Evolutionary conservation across 176 grass and related monocot genomes (phyloP), one percentile per base, ranked within the genome.

Genomic region (Areca catechu): DNA sequence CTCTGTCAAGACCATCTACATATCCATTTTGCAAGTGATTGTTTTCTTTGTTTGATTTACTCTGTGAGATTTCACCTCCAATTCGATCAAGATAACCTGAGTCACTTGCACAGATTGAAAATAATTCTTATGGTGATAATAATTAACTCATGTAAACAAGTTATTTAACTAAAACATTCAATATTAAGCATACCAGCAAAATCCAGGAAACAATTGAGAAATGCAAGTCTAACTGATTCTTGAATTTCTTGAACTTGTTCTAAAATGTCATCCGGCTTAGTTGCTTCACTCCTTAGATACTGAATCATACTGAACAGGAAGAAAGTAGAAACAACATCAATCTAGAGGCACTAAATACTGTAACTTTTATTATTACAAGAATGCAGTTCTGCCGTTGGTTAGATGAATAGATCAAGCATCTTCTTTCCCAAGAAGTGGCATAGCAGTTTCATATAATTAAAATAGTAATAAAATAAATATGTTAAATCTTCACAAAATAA

Each of bases 141-240:
- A 29, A 29, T 43, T 43, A 43, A 14, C 34, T 43, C 10, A 43
- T 43, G 34, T 43, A 43, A 43, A 43, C 34, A 43, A 53, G 19
- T 47, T 20, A 22, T 22, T 69, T 54, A 15, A 30, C 22, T 20
- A 22, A n/a, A 49, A 47, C 3, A 30, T 21, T 54, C 22, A 3
- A 51, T 24, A 16, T 47, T 14, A 16, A 54, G 4, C 53, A 25
- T 91, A 98, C 93, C 88, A 5, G 88, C 93, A 89, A 98, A 92
- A 77, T 98, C 93, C 53, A 88, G 70, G 76, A 98, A 92, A 49
- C 78, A 88, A 72, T 89, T 98, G 28, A 92, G 85, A 83, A 98
- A 92, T 83, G 84, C 84, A 80, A 98, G 93, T 76, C 87, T 85
- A 68, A 98, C 81, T 56, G 93, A 98, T 72, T 98, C 93, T 22